These are phyloP conservation scores for Oryza meridionalis DNA, from an alignment of 176 grass and related monocot genomes.

Conservation along the genomic window DNA sequence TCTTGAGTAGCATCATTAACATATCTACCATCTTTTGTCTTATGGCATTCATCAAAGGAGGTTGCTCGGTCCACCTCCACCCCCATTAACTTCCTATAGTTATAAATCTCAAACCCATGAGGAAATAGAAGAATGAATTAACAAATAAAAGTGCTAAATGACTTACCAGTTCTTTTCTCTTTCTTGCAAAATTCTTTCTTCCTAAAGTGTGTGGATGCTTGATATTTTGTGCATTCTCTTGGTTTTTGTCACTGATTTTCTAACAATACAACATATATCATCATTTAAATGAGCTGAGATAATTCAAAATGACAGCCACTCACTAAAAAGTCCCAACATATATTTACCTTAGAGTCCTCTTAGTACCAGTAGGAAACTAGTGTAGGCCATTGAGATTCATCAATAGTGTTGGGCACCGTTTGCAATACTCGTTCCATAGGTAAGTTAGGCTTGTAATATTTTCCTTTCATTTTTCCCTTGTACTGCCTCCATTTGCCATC, in stretches of 20 bases:
- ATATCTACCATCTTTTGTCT: neutral
- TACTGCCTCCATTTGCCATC: neutral
- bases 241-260: neutral
- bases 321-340: neutral
- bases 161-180: neutral
- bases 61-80: neutral
- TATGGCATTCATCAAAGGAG: constrained; percentile 1
- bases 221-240: neutral
- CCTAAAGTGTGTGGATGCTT: constrained; percentile 2
- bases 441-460: neutral
- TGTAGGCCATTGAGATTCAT: neutral
- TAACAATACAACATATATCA: neutral
- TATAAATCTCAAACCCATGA: neutral
- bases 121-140: neutral
- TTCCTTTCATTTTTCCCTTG: neutral
- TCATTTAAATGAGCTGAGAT: neutral
- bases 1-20: neutral
- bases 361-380: neutral
- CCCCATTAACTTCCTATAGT: neutral
- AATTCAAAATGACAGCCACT: neutral
- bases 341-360: neutral
- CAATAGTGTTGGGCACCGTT: neutral
- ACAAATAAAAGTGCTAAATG: neutral
- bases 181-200: neutral
- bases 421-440: neutral